Evolutionary conservation across 768 basidiomycete species (phyloP).

Genomic region (Tulasnella sp.): DNA sequence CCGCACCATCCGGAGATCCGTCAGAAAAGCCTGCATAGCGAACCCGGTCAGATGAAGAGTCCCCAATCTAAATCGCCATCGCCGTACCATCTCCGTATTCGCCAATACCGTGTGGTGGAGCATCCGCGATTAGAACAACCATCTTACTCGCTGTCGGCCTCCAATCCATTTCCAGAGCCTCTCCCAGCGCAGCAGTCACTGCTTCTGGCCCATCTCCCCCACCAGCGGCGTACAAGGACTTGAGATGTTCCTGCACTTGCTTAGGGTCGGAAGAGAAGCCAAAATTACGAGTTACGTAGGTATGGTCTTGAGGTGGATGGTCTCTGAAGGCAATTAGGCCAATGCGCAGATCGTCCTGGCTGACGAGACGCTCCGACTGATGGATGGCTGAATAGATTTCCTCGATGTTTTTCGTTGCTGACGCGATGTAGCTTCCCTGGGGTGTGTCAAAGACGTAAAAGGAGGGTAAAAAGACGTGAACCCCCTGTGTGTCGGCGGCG

Average conservation of each 20-base stretch:
- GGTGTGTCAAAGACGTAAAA: not conserved
- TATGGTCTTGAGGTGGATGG: conserved; percentile 95
- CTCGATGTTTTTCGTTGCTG: conserved; percentile 93
- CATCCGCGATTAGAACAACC: conserved; percentile 94
- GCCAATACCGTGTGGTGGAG: conserved; percentile 94
- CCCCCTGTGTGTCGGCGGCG: not conserved
- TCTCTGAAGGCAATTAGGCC: conserved; percentile 94
- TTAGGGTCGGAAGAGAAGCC: conserved; percentile 89
- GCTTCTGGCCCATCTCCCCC: conserved; percentile 96
- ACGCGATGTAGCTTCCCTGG: conserved; percentile 73
- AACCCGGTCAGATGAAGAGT: not conserved
- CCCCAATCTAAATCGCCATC: not conserved
- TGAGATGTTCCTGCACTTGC: conserved; percentile 76
- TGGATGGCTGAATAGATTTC: conserved; percentile 91
- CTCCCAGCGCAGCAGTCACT: conserved; percentile 85
- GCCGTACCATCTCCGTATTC: conserved; percentile 85
- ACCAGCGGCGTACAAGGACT: conserved; percentile 77
- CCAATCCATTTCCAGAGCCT: conserved; percentile 87
- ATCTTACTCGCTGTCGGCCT: conserved; percentile 82
- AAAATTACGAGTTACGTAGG: conserved; percentile 88
- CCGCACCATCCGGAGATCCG: conserved; percentile 75
- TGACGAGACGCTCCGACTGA: conserved; percentile 85
- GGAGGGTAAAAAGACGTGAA: not conserved
- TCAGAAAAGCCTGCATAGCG: conserved; percentile 67
- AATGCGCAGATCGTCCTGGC: conserved; percentile 78